Evolutionary conservation across 352 stramenopile genomes (phyloP).

Genomic region (Pythium periplocum): DNA sequence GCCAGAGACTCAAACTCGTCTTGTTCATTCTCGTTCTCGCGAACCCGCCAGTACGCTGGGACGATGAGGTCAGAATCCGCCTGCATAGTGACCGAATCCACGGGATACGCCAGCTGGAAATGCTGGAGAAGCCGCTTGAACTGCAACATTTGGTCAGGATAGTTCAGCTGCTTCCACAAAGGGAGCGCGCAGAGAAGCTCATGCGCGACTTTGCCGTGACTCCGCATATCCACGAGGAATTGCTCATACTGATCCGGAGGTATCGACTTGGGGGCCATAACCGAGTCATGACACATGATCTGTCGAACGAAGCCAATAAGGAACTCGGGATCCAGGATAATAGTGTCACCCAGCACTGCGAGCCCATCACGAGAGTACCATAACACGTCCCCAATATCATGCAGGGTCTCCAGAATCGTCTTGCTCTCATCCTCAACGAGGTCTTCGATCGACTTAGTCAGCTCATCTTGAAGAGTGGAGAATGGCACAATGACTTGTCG

Average conservation of each 20-base stretch:
- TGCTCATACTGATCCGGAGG: too few relatives aligned
- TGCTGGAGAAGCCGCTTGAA: conserved; percentile 17
- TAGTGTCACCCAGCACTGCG: not conserved
- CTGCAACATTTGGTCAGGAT: conserved; percentile 7
- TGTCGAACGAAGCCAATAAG: conserved; percentile 14
- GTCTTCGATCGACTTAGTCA: too few relatives aligned
- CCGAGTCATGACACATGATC: conserved; percentile 6
- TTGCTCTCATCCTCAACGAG: too few relatives aligned
- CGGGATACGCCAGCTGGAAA: conserved; percentile 13
- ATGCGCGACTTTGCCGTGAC: too few relatives aligned
- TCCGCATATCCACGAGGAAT: not conserved
- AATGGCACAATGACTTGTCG: not conserved
- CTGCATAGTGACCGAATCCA: not conserved
- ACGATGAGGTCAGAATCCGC: conserved; percentile 13
- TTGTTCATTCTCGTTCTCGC: conserved; percentile 1
- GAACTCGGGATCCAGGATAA: conserved; percentile 9
- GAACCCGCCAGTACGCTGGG: conserved; percentile 1
- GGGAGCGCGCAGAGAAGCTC: too few relatives aligned
- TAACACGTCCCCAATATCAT: conserved; percentile 14
- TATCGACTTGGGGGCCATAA: too few relatives aligned
- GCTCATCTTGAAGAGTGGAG: too few relatives aligned
- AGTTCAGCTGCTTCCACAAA: not conserved
- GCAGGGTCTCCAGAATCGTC: conserved; percentile 7
- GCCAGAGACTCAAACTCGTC: not conserved
- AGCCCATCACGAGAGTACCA: conserved; percentile 8